These are phyloP conservation scores for Pleoardoris graminearum DNA, from an alignment of 2,329 filamentous ascomycete genomes.

Conservation along the genomic window DNA sequence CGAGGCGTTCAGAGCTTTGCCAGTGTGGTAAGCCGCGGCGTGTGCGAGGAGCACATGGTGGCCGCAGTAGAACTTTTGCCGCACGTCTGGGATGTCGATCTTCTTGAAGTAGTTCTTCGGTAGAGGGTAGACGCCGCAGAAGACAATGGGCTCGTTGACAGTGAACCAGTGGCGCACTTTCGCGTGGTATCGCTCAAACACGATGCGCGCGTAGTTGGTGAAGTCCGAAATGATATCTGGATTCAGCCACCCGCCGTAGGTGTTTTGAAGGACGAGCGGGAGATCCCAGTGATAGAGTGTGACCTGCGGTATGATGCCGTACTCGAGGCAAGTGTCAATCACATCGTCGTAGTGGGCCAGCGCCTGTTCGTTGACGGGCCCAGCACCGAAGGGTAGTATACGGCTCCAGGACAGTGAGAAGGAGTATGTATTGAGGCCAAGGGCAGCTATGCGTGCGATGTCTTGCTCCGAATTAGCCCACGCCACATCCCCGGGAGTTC, in stretches of 20 bases:
- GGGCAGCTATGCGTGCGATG: constrained; percentile 39
- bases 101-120: constrained; percentile 45
- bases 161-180: constrained; percentile 49
- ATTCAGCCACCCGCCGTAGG: constrained; percentile 47
- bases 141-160: constrained; percentile 47
- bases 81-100: constrained; percentile 37
- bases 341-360: constrained; percentile 55
- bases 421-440: constrained; percentile 41
- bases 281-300: constrained; percentile 52
- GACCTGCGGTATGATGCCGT: constrained; percentile 50
- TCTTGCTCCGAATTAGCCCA: constrained; percentile 31
- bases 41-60: constrained; percentile 45
- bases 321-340: constrained; percentile 49
- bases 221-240: constrained; percentile 42
- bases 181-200: constrained; percentile 45
- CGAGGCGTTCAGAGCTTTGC: constrained; percentile 48
- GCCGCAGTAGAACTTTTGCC: constrained; percentile 43
- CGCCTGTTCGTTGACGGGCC: constrained; percentile 51
- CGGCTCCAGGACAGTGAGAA: constrained; percentile 56
- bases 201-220: constrained; percentile 46
- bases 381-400: constrained; percentile 53
- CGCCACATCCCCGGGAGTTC: neutral
- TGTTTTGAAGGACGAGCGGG: constrained; percentile 40
- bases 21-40: constrained; percentile 46
- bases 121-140: constrained; percentile 35